Percentiles rank a stretch among this genome's conserved stretches.
phyloP scores from a whole-genome alignment of 176 grass and related monocot genomes.

The Microstegium vimineum region DNA sequence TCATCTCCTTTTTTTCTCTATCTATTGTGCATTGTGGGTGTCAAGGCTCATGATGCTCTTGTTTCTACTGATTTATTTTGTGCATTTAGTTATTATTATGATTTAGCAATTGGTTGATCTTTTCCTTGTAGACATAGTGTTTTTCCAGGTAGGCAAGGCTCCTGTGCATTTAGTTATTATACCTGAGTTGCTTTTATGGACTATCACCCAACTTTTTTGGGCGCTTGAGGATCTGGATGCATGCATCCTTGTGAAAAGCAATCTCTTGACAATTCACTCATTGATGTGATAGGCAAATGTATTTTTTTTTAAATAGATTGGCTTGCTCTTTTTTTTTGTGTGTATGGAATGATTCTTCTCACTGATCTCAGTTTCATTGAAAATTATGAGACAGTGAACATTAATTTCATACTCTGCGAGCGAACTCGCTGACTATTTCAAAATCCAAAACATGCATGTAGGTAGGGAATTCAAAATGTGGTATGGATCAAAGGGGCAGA shows the following conservation, averaged over 20 bases:
- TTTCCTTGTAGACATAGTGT: background rate
- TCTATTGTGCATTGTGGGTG: conserved; percentile 4
- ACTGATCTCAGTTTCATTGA: background rate
- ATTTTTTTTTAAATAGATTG: background rate
- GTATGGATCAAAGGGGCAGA: background rate
- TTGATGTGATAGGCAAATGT: background rate
- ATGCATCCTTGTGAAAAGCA: conserved; percentile 2
- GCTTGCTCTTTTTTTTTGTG: background rate
- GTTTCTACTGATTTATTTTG: conserved; percentile 7
- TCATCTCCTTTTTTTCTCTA: background rate
- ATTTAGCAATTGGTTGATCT: background rate
- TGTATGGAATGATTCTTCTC: background rate
- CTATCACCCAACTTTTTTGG: background rate
- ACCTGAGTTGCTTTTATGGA: background rate
- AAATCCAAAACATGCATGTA: conserved; percentile 5
- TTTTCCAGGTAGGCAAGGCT: conserved; percentile 21
- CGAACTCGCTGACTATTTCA: background rate
- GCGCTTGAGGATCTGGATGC: conserved; percentile 4
- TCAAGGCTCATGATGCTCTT: conserved; percentile 10
- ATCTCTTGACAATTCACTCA: background rate
- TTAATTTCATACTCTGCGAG: background rate
- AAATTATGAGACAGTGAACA: background rate
- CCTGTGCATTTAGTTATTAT: no score
- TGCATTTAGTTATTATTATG: background rate
- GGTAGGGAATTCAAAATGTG: background rate